phyloP scores from a whole-genome alignment of 177 flowering plant genomes.

The Vitis hybrid region DNA sequence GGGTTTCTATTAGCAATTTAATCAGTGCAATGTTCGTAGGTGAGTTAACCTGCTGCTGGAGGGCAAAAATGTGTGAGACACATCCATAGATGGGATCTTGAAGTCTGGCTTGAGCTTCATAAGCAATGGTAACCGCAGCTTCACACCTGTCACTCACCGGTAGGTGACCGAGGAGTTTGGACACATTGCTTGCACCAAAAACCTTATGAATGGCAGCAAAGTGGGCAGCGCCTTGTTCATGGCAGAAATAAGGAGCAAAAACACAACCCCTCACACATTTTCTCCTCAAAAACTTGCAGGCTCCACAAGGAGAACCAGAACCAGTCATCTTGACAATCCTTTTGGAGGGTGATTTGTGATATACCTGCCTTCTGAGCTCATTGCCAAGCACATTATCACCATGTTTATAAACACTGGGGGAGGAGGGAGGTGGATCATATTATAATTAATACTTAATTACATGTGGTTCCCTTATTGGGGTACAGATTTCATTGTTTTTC shows the following conservation, averaged over 20 bases:
- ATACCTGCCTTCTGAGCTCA: conserved; percentile 12
- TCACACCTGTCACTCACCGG: conserved; percentile 64
- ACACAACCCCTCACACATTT: conserved; percentile 77
- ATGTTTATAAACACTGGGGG: conserved; percentile 48
- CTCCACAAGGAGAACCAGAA: conserved; percentile 84
- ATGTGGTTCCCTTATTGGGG: conserved; percentile 60
- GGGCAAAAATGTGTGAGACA: conserved; percentile 78
- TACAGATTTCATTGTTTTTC: conserved; percentile 45
- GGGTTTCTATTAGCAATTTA: conserved; percentile 6
- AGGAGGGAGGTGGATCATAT: conserved; percentile 38
- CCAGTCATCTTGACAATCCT: conserved; percentile 46
- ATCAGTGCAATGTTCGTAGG: no score
- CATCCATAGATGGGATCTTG: conserved; percentile 89
- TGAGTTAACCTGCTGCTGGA: conserved; percentile 63
- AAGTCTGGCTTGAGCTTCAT: conserved; percentile 85
- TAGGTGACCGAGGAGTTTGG: conserved; percentile 63
- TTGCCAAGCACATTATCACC: conserved; percentile 25
- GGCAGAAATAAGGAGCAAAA: conserved; percentile 81
- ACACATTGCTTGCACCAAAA: conserved; percentile 83
- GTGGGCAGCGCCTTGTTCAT: conserved; percentile 71
- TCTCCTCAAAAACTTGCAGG: conserved; percentile 82
- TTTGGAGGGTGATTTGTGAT: not conserved
- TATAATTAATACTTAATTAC: conserved; percentile 44
- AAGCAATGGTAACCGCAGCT: conserved; percentile 71
- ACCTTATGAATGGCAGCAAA: conserved; percentile 89